Percentiles rank a stretch among this genome's conserved stretches.
Evolutionary conservation across 805 yeast genomes (phyloP).

Genomic region (Wickerhamomyces chambardii): DNA sequence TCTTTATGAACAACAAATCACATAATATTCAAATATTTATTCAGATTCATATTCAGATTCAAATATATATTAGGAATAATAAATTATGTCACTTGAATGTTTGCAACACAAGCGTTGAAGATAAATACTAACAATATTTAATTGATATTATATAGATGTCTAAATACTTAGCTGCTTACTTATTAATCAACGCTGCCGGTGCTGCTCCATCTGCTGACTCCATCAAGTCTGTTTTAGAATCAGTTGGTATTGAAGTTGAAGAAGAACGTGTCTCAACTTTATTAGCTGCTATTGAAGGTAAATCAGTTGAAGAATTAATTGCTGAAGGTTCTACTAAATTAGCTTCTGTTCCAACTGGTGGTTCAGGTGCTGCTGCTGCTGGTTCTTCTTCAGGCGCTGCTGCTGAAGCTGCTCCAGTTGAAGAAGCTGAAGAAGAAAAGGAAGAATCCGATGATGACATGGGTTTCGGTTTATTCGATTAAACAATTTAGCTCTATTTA

Average conservation of each 20-base stretch:
- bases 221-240: slow-evolving; percentile 78
- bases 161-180: slow-evolving; percentile 99
- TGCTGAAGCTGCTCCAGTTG: slow-evolving; percentile 66
- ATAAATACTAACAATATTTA: slow-evolving; percentile 12
- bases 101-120: no score
- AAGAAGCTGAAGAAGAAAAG: slow-evolving; percentile 58
- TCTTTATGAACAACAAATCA: no score
- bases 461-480: slow-evolving; percentile 99
- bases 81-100: no score
- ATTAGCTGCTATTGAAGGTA: slow-evolving; percentile 86
- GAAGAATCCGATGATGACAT: slow-evolving; percentile 67
- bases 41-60: no score
- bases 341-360: slow-evolving; percentile 97
- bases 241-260: slow-evolving; percentile 96
- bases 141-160: slow-evolving; percentile 13
- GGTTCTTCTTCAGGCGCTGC: slow-evolving; percentile 65
- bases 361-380: slow-evolving; percentile 83
- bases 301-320: slow-evolving; percentile 80
- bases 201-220: slow-evolving; percentile 90
- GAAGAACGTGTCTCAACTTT: slow-evolving; percentile 76
- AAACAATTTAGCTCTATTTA: slow-evolving; percentile 25
- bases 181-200: slow-evolving; percentile 97
- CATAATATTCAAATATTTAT: no score
- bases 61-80: no score
- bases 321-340: slow-evolving; percentile 94